Base-by-base conservation (phyloP, 106 monocot genomes). In the Narthecium ossifragum region DNA sequence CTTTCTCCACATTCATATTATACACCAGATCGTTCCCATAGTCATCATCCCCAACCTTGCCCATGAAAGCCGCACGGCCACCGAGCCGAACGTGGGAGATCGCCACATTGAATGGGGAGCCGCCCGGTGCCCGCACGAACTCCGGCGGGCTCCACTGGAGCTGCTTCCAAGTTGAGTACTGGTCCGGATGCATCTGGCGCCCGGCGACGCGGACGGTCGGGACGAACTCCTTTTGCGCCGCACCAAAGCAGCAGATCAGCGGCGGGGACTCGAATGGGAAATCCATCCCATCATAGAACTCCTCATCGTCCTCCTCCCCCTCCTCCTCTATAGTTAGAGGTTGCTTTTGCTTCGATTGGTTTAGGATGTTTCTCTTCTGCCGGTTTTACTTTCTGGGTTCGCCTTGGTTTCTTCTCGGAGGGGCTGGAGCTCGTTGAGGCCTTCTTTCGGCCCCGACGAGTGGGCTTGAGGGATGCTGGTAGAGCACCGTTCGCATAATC, bases 21-120 rank as follows among this genome's bases (percentile, higher is more conserved):
- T 82, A 78, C 39, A 90, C 80, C 18, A 90, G 36, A 26, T 90
- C 96, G 55, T 72, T 73, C 40, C 94, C 94, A 59, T 83, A 76
- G 6, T 83, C 80, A 47, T 96, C 94, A 27, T 83, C 78, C 0
- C 90, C 94, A 30, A 96, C 82, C 57, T 96, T 96, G 33, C 96
- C 96, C 90, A 96, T 86, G 70, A 96, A 86, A 29, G 85, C 86
- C 0, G 81, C 86, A 18, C 90, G 80, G 18, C 90, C 90, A 5
- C 94, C 94, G 39, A 87, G 80, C 10, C 90, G 69, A 26, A 47
- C 75, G 69, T 73, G 86, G 10, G 90, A 67, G 43, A 86, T 46
- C 10, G 90, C 96, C n/a, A 96, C 96, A 62, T 90, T 90, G 49
- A 81, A 84, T 17, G 86, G 73, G 0, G 90, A 47, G 5, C 94